phyloP scores from a whole-genome alignment of 805 yeast species.

The Teunomyces cretensis region DNA sequence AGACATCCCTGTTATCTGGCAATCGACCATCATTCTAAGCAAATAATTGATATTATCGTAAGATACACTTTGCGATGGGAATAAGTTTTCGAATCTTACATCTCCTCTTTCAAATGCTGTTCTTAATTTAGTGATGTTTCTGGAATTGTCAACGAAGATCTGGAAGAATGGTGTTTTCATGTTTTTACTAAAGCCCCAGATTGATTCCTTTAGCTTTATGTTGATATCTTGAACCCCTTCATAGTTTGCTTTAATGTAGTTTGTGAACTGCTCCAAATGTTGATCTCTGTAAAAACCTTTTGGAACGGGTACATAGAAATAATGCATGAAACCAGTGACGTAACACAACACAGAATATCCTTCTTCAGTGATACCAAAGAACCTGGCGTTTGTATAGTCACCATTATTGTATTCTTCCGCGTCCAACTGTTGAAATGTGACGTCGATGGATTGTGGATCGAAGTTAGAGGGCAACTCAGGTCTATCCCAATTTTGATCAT shows the following conservation, averaged over 20 bases:
- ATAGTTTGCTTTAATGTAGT: constrained; percentile 47
- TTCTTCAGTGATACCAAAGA: constrained; percentile 87
- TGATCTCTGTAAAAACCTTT: constrained; percentile 63
- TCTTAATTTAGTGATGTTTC: constrained; percentile 66
- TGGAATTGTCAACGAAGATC: constrained; percentile 65
- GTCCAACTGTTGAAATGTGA: constrained; percentile 87
- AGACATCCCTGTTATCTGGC: constrained; percentile 92
- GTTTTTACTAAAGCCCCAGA: constrained; percentile 92
- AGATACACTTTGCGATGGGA: constrained; percentile 62
- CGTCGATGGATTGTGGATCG: constrained; percentile 48
- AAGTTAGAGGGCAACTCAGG: constrained; percentile 55
- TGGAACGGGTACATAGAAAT: constrained; percentile 91
- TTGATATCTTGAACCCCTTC: constrained; percentile 66
- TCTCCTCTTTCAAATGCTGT: constrained; percentile 83
- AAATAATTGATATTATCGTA: constrained; percentile 89
- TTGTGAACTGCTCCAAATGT: constrained; percentile 44
- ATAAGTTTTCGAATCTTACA: constrained; percentile 60
- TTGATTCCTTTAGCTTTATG: constrained; percentile 70
- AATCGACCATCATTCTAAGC: constrained; percentile 86
- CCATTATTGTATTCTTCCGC: constrained; percentile 77
- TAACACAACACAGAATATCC: constrained; percentile 91
- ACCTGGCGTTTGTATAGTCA: constrained; percentile 65
- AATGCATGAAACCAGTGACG: constrained; percentile 85
- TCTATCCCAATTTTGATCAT: constrained; percentile 49
- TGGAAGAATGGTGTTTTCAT: constrained; percentile 76